A percentile compares a stretch with the other conserved stretches of the same genome.
Conservation (phyloP, 2,329 filamentous ascomycete genomes). For the Colletotrichum cordylinicola region DNA sequence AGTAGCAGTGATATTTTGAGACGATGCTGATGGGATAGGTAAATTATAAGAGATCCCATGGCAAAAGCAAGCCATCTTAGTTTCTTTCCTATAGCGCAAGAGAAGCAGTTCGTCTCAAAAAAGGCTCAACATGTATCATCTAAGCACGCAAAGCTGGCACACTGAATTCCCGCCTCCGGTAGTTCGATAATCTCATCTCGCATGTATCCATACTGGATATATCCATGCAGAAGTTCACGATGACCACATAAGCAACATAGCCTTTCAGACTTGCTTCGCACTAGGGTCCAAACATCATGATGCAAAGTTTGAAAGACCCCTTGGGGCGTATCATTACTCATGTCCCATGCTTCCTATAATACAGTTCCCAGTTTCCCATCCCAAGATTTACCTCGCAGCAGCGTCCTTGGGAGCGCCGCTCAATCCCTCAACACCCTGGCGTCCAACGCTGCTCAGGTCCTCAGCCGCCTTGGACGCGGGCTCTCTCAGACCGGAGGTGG, state of each 20-base stretch:
- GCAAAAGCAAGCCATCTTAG: accelerated
- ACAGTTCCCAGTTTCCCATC: background rate
- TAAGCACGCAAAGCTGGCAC: background rate
- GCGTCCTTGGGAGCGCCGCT: slow-evolving; percentile 65
- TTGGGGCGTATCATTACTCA: slow-evolving; percentile 10
- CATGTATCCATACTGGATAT: accelerated
- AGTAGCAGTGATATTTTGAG: background rate
- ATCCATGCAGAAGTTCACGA: background rate
- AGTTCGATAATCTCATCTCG: background rate
- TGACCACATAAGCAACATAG: background rate
- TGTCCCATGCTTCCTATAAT: background rate
- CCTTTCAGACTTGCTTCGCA: background rate
- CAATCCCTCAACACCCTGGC: slow-evolving; percentile 66
- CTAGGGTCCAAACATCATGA: background rate
- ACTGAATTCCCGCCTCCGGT: background rate
- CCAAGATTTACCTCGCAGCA: slow-evolving; percentile 44
- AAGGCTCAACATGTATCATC: background rate
- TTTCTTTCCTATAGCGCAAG: background rate
- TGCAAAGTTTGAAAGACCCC: background rate
- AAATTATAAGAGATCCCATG: background rate
- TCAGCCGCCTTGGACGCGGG: slow-evolving; percentile 63
- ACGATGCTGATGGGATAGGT: background rate
- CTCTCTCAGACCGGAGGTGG: slow-evolving; percentile 59
- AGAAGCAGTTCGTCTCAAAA: background rate
- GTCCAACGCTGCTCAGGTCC: slow-evolving; percentile 65